Percentiles rank a stretch among this genome's conserved stretches.
These are phyloP conservation scores for Suillus alpinus DNA, from an alignment of 768 basidiomycete species.

Conservation along the genomic window DNA sequence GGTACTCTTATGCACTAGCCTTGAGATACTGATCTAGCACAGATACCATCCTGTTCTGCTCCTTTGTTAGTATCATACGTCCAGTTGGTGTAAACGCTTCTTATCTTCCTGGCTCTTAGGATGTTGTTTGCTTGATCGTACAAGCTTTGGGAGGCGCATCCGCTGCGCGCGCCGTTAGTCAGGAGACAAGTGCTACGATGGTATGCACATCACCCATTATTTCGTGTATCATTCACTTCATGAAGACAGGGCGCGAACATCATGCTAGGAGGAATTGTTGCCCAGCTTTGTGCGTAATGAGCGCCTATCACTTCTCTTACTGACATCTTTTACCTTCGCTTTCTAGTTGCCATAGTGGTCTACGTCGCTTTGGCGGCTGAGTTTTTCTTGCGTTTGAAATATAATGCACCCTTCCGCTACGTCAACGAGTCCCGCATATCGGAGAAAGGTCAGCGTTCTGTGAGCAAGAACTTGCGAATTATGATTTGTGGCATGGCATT, in stretches of 20 bases:
- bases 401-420: conserved; percentile 32
- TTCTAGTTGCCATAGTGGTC: conserved; percentile 37
- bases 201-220: conserved; percentile 4
- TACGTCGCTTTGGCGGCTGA: conserved; percentile 32
- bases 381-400: conserved; percentile 42
- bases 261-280: conserved; percentile 62
- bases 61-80: conserved; percentile 7
- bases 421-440: neutral
- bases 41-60: conserved; percentile 12
- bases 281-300: conserved; percentile 46
- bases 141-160: conserved; percentile 42
- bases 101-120: conserved; percentile 15
- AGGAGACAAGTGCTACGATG: conserved; percentile 20
- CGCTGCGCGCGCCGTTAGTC: conserved; percentile 37
- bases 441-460: conserved; percentile 1
- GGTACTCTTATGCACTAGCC: neutral
- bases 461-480: conserved; percentile 18
- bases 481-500: conserved; percentile 38
- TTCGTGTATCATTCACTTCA: neutral
- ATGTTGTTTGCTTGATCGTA: conserved; percentile 37
- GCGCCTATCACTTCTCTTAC: conserved; percentile 18
- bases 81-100: neutral
- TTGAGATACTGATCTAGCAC: neutral
- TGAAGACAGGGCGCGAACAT: conserved; percentile 42
- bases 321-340: conserved; percentile 13